phyloP scores from a whole-genome alignment of 1,139 yeast genomes.

The Pichia terricola region DNA sequence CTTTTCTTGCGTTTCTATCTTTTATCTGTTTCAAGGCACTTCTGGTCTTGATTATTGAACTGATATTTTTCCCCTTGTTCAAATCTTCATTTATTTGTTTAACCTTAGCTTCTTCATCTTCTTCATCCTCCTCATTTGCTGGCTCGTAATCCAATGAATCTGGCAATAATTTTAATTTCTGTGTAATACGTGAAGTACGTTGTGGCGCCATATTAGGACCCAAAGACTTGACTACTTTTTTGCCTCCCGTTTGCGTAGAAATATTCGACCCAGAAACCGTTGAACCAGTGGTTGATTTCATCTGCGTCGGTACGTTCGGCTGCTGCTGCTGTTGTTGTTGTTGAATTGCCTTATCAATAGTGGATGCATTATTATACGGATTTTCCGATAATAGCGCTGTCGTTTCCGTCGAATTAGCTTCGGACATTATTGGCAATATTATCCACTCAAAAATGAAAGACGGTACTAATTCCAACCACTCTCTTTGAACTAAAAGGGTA shows the following conservation, averaged over 20 bases:
- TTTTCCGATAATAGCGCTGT: conserved; percentile 30
- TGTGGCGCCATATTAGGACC: conserved; percentile 56
- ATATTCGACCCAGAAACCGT: neutral
- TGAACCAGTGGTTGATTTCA: neutral
- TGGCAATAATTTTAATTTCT: conserved; percentile 77
- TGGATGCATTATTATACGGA: conserved; percentile 19
- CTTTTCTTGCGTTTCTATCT: conserved; percentile 86
- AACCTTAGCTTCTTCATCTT: neutral
- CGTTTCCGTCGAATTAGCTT: conserved; percentile 16
- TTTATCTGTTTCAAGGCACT: conserved; percentile 36
- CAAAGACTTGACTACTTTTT: conserved; percentile 5
- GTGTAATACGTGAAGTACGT: conserved; percentile 80
- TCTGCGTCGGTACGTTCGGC: neutral
- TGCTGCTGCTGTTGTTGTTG: too few species aligned
- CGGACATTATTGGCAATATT: neutral
- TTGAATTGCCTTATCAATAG: neutral
- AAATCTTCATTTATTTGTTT: conserved; percentile 2
- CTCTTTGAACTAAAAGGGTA: too few species aligned
- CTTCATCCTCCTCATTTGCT: conserved; percentile 49
- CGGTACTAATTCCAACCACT: too few species aligned
- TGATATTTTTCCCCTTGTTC: neutral
- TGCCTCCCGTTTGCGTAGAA: neutral
- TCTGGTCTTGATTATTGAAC: conserved; percentile 4
- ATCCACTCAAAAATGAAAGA: neutral
- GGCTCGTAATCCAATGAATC: conserved; percentile 48